Conservation (phyloP, 2,329 filamentous ascomycete genomes). For the Drechslerella dactyloides region DNA sequence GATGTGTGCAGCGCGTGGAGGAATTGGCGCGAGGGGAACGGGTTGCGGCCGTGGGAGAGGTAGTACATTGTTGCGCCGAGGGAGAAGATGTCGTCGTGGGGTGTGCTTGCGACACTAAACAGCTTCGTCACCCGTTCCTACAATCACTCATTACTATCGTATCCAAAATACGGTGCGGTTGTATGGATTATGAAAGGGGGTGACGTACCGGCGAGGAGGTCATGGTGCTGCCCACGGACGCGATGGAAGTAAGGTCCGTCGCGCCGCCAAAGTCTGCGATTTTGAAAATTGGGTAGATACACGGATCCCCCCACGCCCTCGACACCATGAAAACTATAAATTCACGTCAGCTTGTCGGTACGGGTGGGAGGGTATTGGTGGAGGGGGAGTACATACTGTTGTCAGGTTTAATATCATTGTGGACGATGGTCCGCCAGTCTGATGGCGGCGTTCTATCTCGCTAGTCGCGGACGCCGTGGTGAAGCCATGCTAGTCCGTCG, state of each 20-base stretch:
- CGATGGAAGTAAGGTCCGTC: no score
- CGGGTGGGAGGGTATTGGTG: not conserved
- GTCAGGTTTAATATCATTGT: constrained; percentile 35
- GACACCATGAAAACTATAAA: constrained; percentile 19
- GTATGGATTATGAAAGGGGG: not conserved
- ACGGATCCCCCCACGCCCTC: constrained; percentile 7
- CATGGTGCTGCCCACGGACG: not conserved
- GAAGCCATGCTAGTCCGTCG: constrained; percentile 29
- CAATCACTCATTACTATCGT: not conserved
- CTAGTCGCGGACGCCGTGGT: constrained; percentile 19
- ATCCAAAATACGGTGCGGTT: no score
- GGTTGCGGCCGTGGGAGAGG: not conserved
- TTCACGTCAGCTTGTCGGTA: not conserved
- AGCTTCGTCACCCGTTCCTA: constrained; percentile 13
- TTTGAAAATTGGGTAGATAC: constrained; percentile 32
- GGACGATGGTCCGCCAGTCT: constrained; percentile 17
- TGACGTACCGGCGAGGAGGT: not conserved
- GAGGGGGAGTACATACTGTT: constrained; percentile 20
- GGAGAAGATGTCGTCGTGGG: constrained; percentile 18
- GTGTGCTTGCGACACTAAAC: constrained; percentile 5
- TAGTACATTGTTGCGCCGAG: constrained; percentile 26
- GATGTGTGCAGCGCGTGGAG: not conserved
- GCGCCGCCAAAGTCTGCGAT: constrained; percentile 11
- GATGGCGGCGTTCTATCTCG: constrained; percentile 12
- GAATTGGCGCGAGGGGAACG: not conserved